Percentiles rank a stretch among this genome's conserved stretches.
Conservation (phyloP, 352 stramenopile genomes). For the Phytophthora quininea region DNA sequence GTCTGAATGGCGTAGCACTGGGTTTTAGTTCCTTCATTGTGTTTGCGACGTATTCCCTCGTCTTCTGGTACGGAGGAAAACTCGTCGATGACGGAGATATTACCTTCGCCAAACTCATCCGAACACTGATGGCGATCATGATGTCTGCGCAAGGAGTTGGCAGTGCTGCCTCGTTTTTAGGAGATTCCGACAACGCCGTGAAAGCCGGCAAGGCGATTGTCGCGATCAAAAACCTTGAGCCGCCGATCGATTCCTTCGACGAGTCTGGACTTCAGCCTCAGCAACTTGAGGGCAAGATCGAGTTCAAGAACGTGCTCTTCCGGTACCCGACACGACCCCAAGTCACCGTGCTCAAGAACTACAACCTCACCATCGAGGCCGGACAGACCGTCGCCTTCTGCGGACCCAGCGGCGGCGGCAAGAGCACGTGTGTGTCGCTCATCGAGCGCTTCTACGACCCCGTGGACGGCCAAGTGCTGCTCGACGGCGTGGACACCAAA, state of each 20-base stretch:
- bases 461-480: constrained; percentile 46
- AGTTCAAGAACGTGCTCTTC: constrained; percentile 74
- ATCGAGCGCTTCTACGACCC: constrained; percentile 72
- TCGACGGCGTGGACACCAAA: constrained; percentile 75
- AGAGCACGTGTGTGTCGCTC: constrained; percentile 45
- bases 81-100: constrained; percentile 46
- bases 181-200: constrained; percentile 69
- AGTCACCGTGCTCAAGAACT: constrained; percentile 68
- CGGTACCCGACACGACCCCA: constrained; percentile 70
- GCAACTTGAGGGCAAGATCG: constrained; percentile 40
- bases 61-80: constrained; percentile 66
- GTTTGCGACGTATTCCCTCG: constrained; percentile 50
- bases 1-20: constrained; percentile 43
- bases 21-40: constrained; percentile 75
- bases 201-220: constrained; percentile 45
- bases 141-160: constrained; percentile 43
- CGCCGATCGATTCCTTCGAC: constrained; percentile 45
- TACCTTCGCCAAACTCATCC: constrained; percentile 49
- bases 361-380: constrained; percentile 79
- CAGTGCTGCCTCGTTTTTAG: constrained; percentile 30
- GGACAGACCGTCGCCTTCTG: constrained; percentile 66
- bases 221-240: constrained; percentile 31
- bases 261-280: constrained; percentile 19
- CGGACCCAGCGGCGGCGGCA: constrained; percentile 44
- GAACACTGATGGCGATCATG: constrained; percentile 56